These are phyloP conservation scores for Daldinia eschscholtzii DNA, from an alignment of 2,329 filamentous ascomycete species.

Conservation along the genomic window DNA sequence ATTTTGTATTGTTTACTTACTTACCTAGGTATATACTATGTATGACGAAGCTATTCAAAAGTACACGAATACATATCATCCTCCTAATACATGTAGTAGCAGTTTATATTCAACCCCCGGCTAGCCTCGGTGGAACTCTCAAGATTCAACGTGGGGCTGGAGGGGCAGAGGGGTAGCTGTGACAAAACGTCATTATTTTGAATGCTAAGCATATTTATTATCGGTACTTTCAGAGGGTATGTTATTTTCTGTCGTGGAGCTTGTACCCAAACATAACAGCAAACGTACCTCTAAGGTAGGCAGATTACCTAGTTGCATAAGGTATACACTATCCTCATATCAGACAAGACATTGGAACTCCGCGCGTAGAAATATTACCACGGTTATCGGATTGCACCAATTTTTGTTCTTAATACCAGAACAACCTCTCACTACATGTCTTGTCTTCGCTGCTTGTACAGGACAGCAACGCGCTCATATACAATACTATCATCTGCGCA, in stretches of 20 bases:
- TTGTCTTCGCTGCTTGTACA: constrained; percentile 47
- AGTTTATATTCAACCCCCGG: neutral
- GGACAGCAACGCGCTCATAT: constrained; percentile 48
- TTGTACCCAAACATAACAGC: neutral
- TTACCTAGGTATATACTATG: neutral
- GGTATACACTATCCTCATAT: neutral
- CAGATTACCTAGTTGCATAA: neutral
- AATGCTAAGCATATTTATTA: neutral
- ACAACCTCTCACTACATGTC: constrained; percentile 46
- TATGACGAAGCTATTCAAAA: constrained; percentile 10
- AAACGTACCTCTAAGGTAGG: too few relatives aligned
- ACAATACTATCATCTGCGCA: constrained; percentile 45
- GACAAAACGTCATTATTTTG: constrained; percentile 35
- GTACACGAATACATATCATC: neutral
- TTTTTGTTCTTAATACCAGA: neutral
- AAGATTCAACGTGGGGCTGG: constrained; percentile 19
- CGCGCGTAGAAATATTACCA: neutral
- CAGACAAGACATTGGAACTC: neutral
- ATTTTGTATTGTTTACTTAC: neutral
- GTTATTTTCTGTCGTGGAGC: neutral
- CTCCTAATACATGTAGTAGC: neutral
- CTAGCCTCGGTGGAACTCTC: neutral
- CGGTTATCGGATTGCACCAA: constrained; percentile 1
- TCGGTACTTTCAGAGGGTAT: neutral
- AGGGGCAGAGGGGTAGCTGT: constrained; percentile 29